Conservation (phyloP, 768 basidiomycete species). For the Suillus ampliporus region DNA sequence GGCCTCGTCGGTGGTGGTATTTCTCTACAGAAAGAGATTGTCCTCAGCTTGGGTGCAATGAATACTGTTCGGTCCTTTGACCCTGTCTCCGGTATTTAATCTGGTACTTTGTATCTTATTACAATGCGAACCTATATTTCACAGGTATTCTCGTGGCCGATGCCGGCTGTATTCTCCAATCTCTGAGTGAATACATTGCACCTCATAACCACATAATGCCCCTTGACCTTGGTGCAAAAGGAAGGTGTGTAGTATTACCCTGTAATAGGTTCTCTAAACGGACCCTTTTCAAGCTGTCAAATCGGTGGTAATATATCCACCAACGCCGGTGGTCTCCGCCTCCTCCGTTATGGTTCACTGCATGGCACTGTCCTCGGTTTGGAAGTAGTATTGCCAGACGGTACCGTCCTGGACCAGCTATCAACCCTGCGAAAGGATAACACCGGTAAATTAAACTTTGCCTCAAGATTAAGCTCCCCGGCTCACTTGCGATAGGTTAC, state of each 20-base stretch:
- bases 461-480: not conserved
- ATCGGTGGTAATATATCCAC: conserved; percentile 98
- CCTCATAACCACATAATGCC: conserved; percentile 96
- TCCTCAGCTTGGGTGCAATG: conserved; percentile 86
- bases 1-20: conserved; percentile 96
- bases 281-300: conserved; percentile 70
- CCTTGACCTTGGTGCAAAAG: conserved; percentile 93
- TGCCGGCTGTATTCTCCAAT: conserved; percentile 92
- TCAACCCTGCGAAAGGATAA: conserved; percentile 96
- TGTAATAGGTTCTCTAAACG: conserved; percentile 3
- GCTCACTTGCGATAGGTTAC: conserved; percentile 64
- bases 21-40: conserved; percentile 85
- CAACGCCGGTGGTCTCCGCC: conserved; percentile 95
- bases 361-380: conserved; percentile 95
- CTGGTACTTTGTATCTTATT: conserved; percentile 11
- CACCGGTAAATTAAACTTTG: conserved; percentile 64
- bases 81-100: conserved; percentile 70
- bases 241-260: conserved; percentile 60
- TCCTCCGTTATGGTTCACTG: conserved; percentile 92
- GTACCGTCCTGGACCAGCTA: conserved; percentile 86
- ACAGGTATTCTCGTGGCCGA: conserved; percentile 90
- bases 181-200: conserved; percentile 83
- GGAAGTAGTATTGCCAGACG: conserved; percentile 95
- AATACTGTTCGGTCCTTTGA: conserved; percentile 83
- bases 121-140: conserved; percentile 14